Base-by-base conservation (phyloP, 495 filamentous ascomycete species). In the Beverwykella pulmonaria region DNA sequence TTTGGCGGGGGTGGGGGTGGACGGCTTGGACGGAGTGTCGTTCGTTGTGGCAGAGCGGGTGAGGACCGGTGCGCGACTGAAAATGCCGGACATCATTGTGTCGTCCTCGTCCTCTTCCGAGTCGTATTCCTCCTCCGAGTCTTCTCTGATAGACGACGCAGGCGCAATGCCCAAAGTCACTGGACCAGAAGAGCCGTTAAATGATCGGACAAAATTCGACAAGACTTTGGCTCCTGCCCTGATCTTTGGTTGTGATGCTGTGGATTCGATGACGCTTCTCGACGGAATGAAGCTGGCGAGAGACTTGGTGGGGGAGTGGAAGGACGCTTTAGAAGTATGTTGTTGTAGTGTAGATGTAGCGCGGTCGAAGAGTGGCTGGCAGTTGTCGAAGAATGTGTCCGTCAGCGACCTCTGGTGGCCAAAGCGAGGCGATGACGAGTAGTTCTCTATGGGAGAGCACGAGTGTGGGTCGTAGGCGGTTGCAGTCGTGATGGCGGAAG, bases 271-370 rank as follows among this genome's bases (percentile, higher is more conserved):
- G 22, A 25, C 32, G 57, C 39, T 59, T 22, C 66, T 20, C 20
- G 70, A 63, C 17, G 70, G 63, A 30, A 72, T 69, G 50, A 72
- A 72, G 59, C 62, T 69, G 3, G 70, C 65, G 22, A 69, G 49
- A 0, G 66, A 66, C 44, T 69, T 69, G 23, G 65, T 69, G 2
- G 70, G 66, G 12, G 69, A 71, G 29, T 65, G 70, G 17, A 69
- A 59, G 4, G 70, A 69, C 59, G 65, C 32, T 53, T 57, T 36
- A 17, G 66, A 66, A 63, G 56, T 62, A 70, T 67, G 61, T 59
- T 72, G 65, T 32, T 69, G 70, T 25, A 72, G 23, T 22, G 66
- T 66, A 5, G 61, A 63, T 49, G 70, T 63, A 39, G 70, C 63
- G 32, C 62, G 46, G 34, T 61, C 65, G 30, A 69, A 14, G 8